Percentiles rank a stretch among this genome's conserved stretches.
Conservation (phyloP, 1,139 yeast genomes). For the Zygoascus sp. region DNA sequence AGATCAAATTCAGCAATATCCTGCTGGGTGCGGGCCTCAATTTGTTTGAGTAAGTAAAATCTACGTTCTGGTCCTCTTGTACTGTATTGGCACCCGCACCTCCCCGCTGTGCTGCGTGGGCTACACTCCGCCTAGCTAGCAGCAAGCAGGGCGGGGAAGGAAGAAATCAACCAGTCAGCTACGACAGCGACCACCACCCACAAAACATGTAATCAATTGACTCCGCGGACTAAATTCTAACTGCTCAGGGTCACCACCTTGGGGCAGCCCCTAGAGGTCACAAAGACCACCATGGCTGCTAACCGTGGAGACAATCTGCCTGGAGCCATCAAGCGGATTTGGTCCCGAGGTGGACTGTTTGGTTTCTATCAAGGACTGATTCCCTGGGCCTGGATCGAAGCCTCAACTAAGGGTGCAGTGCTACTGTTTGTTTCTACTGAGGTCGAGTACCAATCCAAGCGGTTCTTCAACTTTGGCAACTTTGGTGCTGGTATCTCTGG, state of each 20-base stretch:
- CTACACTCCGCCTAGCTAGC: too few species aligned
- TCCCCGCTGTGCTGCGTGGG: too few species aligned
- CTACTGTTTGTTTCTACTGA: slow-evolving; percentile 88
- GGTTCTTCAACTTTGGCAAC: slow-evolving; percentile 56
- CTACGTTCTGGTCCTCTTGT: background rate
- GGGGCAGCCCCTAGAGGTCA: slow-evolving; percentile 95
- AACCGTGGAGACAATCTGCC: slow-evolving; percentile 67
- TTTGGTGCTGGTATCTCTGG: slow-evolving; percentile 90
- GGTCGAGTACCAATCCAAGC: slow-evolving; percentile 71
- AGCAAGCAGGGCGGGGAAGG: too few species aligned
- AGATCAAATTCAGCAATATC: slow-evolving; percentile 82
- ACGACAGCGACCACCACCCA: too few species aligned
- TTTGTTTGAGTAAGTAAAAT: slow-evolving; percentile 55
- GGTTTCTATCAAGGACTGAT: slow-evolving; percentile 97
- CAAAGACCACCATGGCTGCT: slow-evolving; percentile 96
- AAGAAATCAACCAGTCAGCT: too few species aligned
- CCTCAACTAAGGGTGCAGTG: slow-evolving; percentile 99
- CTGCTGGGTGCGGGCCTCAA: slow-evolving; percentile 91
- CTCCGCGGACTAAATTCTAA: too few species aligned
- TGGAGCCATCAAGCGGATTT: slow-evolving; percentile 68
- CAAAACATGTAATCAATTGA: too few species aligned
- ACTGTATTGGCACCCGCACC: too few species aligned
- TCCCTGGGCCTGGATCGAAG: slow-evolving; percentile 99
- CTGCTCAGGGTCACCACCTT: slow-evolving; percentile 62
- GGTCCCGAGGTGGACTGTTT: slow-evolving; percentile 86